These are phyloP conservation scores for Venturia nashicola DNA, from an alignment of 2,329 filamentous ascomycete species.

Conservation along the genomic window DNA sequence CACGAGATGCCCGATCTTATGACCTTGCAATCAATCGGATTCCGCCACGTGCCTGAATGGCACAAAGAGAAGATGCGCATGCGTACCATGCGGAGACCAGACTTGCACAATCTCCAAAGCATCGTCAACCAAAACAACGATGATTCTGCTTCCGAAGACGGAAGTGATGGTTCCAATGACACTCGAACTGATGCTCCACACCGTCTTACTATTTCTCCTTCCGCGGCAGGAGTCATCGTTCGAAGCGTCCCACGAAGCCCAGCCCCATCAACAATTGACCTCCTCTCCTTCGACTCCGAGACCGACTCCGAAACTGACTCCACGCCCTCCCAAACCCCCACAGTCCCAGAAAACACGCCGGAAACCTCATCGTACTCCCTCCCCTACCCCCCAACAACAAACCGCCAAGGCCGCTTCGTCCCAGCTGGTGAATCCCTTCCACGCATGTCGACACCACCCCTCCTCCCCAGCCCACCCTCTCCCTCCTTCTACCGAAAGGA, in stretches of 20 bases:
- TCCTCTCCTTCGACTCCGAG: not conserved
- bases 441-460: not conserved
- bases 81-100: not conserved
- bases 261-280: not conserved
- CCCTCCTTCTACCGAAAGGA: not conserved
- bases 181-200: not conserved
- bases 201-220: not conserved
- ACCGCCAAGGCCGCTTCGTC: conserved; percentile 1
- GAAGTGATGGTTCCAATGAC: not conserved
- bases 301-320: not conserved
- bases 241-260: not conserved
- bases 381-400: not conserved
- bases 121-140: not conserved
- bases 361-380: not conserved
- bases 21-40: conserved; percentile 57
- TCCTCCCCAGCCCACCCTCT: not conserved
- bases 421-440: not conserved
- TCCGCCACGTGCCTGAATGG: conserved; percentile 46
- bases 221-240: not conserved
- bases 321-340: not conserved
- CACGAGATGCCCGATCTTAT: conserved; percentile 75
- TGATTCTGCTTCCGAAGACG: not conserved
- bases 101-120: not conserved
- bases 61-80: conserved; percentile 33
- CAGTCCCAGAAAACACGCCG: not conserved